Evolutionary conservation across 139 green algal species (phyloP).

Genomic region (Coccomyxa sp.): DNA sequence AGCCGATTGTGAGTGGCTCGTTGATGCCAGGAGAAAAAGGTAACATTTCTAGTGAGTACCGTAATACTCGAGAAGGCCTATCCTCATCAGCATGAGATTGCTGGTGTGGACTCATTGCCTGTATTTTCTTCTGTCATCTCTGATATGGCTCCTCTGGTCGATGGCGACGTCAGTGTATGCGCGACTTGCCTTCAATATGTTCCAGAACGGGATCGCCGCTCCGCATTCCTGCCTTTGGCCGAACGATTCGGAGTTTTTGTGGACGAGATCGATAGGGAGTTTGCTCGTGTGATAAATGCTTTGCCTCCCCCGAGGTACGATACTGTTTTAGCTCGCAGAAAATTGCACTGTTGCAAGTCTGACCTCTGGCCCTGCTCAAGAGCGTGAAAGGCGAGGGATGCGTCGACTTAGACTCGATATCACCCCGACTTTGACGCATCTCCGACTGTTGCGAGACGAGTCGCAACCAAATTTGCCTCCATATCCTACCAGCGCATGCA

Average conservation of each 20-base stretch:
- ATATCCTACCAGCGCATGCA: not conserved
- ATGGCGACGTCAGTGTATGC: not conserved
- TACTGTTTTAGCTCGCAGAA: slow-evolving; percentile 1
- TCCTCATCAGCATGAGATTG: slow-evolving; percentile 1
- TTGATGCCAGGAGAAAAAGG: not conserved
- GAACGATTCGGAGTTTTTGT: slow-evolving; percentile 1
- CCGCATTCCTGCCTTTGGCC: not conserved
- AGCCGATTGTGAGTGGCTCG: not conserved
- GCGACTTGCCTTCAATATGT: slow-evolving; percentile 1
- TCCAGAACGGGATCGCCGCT: not conserved
- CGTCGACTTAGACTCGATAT: not conserved
- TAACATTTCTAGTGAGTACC: not conserved
- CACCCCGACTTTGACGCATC: not conserved
- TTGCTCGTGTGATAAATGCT: slow-evolving; percentile 1
- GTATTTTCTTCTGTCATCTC: not conserved
- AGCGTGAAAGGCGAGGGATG: not conserved
- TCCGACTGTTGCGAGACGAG: not conserved
- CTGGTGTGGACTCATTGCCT: not conserved
- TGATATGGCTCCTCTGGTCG: not conserved
- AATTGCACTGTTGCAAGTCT: not conserved
- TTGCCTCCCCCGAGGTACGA: not conserved
- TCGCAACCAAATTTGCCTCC: not conserved
- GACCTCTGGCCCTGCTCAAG: not conserved
- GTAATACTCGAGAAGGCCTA: slow-evolving; percentile 1
- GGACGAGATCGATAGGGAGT: not conserved